phyloP scores from a whole-genome alignment of 352 stramenopile genomes.

The Sclerospora graminicola region DNA sequence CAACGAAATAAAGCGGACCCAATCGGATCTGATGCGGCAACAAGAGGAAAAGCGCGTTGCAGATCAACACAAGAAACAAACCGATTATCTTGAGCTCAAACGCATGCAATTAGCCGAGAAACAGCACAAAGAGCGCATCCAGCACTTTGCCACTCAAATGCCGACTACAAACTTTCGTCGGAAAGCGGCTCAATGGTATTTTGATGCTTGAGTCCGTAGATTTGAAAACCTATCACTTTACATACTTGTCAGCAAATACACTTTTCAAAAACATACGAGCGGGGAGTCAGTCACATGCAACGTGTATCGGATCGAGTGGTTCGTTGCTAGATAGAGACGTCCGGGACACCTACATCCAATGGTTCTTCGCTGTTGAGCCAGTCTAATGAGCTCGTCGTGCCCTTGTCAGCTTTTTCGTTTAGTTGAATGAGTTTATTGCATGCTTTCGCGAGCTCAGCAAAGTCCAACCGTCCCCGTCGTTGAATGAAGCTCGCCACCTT shows the following conservation, averaged over 20 bases:
- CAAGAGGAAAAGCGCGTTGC: conserved; percentile 36
- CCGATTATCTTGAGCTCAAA: too few species aligned
- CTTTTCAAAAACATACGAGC: too few species aligned
- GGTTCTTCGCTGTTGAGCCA: conserved; percentile 28
- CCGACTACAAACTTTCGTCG: conserved; percentile 50
- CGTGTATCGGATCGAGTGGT: too few species aligned
- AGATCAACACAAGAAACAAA: conserved; percentile 52
- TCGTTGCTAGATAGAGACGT: conserved; percentile 25
- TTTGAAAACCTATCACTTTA: conserved; percentile 7
- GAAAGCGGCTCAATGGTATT: conserved; percentile 79
- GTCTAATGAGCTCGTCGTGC: conserved; percentile 30
- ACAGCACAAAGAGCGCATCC: conserved; percentile 58
- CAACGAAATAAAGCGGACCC: conserved; percentile 52
- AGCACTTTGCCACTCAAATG: conserved; percentile 35
- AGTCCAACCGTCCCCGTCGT: conserved; percentile 45
- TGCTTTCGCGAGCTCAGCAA: conserved; percentile 57
- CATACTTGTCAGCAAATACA: not conserved
- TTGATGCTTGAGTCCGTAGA: too few species aligned
- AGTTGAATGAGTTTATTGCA: conserved; percentile 74
- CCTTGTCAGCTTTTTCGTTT: conserved; percentile 29
- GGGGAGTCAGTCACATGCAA: too few species aligned
- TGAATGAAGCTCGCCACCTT: conserved; percentile 62
- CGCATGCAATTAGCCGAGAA: conserved; percentile 69
- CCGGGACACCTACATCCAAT: conserved; percentile 3
- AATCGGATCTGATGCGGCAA: conserved; percentile 51